Percentiles rank a stretch among this genome's conserved stretches.
Conservation (phyloP, 148 eudicot genomes). For the Rhododendron ovatum region DNA sequence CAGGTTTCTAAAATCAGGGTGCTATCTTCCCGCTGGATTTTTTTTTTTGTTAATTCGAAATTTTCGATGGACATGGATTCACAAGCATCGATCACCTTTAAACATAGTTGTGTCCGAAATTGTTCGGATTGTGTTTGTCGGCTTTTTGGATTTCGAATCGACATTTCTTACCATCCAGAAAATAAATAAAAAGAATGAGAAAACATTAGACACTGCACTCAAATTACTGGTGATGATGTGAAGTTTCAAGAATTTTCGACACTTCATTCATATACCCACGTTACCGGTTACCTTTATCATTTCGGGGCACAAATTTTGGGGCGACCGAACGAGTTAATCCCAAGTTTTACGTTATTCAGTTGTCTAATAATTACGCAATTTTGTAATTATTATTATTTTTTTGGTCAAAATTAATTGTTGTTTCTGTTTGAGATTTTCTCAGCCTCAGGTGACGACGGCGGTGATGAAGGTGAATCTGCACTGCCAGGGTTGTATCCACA, state of each 20-base stretch:
- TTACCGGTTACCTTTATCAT: not conserved
- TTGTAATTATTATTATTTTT: not conserved
- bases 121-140: no score
- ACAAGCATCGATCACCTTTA: no score
- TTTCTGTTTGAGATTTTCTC: not conserved
- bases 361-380: not conserved
- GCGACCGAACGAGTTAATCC: not conserved
- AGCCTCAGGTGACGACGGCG: slow-evolving; percentile 60
- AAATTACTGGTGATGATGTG: not conserved
- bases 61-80: not conserved
- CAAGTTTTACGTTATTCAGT: not conserved
- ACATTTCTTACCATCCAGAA: not conserved
- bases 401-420: not conserved
- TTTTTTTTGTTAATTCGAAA: not conserved
- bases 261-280: not conserved
- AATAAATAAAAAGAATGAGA: not conserved
- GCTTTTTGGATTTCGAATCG: not conserved
- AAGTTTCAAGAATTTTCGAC: not conserved
- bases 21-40: not conserved
- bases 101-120: no score
- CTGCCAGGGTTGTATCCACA: slow-evolving; percentile 70
- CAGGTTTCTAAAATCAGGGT: not conserved
- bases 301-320: slow-evolving; percentile 3
- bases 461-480: slow-evolving; percentile 64
- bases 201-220: not conserved